These are phyloP conservation scores for Boletus speciosus DNA, from an alignment of 768 basidiomycete genomes.

Conservation along the genomic window DNA sequence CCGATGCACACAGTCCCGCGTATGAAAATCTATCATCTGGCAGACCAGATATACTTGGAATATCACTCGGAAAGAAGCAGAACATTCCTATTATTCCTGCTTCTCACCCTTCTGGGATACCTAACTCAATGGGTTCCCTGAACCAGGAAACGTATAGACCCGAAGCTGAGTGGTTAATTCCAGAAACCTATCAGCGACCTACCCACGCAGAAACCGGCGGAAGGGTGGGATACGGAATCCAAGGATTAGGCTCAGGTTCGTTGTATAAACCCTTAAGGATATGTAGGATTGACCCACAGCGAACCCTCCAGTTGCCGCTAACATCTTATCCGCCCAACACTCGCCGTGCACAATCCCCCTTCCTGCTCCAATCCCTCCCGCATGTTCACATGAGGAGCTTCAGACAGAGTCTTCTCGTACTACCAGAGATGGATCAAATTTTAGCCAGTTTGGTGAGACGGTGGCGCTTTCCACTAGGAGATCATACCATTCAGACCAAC, in stretches of 20 bases:
- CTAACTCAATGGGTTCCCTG: neutral
- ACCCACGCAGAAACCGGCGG: conserved; percentile 3
- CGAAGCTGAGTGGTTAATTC: neutral
- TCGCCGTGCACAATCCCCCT: neutral
- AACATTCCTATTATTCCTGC: neutral
- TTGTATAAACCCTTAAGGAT: conserved; percentile 1
- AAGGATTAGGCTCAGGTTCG: conserved; percentile 14
- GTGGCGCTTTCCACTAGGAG: neutral
- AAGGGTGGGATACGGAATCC: conserved; percentile 9
- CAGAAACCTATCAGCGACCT: conserved; percentile 3
- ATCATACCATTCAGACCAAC: neutral
- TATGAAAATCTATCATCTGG: conserved; percentile 4
- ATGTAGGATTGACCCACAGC: neutral
- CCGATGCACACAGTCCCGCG: neutral
- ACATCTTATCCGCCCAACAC: conserved; percentile 6
- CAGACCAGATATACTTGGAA: neutral
- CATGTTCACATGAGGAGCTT: conserved; percentile 2
- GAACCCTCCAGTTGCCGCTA: neutral
- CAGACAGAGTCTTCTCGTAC: neutral
- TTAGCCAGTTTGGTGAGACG: neutral
- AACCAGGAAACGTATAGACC: conserved; percentile 3
- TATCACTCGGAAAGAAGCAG: neutral
- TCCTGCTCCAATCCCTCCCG: neutral
- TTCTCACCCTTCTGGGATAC: conserved; percentile 8
- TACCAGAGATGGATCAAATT: neutral